Evolutionary conservation across 208 protist genomes (phyloP).

Genomic region (Porcisia hertigi): DNA sequence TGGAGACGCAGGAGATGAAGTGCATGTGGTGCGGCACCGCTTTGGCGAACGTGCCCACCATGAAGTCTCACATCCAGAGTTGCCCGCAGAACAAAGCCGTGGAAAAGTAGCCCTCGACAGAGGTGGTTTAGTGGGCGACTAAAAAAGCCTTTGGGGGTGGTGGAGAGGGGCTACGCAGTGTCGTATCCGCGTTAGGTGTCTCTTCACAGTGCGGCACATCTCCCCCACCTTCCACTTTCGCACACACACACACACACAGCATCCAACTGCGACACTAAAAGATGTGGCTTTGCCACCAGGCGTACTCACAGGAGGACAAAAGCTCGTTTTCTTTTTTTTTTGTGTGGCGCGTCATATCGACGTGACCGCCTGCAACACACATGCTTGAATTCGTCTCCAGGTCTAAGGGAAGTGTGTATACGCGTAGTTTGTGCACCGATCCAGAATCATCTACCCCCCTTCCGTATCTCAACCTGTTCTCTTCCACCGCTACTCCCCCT

Average conservation of each 20-base stretch:
- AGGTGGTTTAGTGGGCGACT: not conserved
- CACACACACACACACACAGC: not conserved
- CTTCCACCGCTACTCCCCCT: no score
- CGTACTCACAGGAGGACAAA: not conserved
- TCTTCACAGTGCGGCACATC: not conserved
- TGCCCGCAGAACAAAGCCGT: conserved; percentile 58
- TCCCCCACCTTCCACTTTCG: no score
- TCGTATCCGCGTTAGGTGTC: not conserved
- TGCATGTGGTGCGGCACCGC: conserved; percentile 82
- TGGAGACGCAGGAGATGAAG: conserved; percentile 75
- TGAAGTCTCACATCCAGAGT: conserved; percentile 61
- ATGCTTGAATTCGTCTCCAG: not conserved
- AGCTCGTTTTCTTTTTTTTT: not conserved
- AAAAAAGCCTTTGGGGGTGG: no score
- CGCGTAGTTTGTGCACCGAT: no score
- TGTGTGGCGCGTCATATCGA: not conserved
- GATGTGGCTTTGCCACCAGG: not conserved
- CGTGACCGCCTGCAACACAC: not conserved
- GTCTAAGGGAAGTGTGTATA: not conserved
- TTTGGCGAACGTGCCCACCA: conserved; percentile 55
- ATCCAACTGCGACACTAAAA: not conserved
- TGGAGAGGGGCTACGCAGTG: not conserved
- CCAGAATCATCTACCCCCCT: no score
- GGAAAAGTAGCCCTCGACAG: conserved; percentile 3
- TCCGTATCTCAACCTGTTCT: no score